Conservation (phyloP, 352 stramenopile genomes). For the Saprolegnia parasitica region DNA sequence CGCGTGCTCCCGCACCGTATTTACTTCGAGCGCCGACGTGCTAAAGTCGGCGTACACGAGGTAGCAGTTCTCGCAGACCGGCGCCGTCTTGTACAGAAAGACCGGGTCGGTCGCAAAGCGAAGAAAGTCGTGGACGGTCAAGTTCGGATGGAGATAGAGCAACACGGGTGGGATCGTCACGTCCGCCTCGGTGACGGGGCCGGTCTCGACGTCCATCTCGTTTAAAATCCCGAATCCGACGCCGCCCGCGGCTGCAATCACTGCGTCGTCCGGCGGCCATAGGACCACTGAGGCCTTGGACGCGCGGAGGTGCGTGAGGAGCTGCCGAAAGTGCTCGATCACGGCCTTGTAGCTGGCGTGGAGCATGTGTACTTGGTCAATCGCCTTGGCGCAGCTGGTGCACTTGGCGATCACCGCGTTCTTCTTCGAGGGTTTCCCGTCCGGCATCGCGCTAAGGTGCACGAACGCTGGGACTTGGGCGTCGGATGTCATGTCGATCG, state of each 20-base stretch:
- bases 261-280: slow-evolving; percentile 85
- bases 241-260: slow-evolving; percentile 86
- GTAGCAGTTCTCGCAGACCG: slow-evolving; percentile 91
- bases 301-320: slow-evolving; percentile 55
- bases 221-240: slow-evolving; percentile 90
- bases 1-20: slow-evolving; percentile 53
- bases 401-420: slow-evolving; percentile 49
- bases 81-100: slow-evolving; percentile 91
- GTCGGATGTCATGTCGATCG: slow-evolving; percentile 62
- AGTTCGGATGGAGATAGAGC: slow-evolving; percentile 82
- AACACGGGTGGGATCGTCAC: slow-evolving; percentile 90
- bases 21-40: slow-evolving; percentile 64
- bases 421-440: slow-evolving; percentile 27
- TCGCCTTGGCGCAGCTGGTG: slow-evolving; percentile 73
- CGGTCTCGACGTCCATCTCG: slow-evolving; percentile 35
- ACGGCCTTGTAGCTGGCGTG: slow-evolving; percentile 91
- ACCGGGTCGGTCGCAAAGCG: slow-evolving; percentile 89
- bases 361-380: slow-evolving; percentile 70
- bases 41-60: slow-evolving; percentile 90
- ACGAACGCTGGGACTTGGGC: slow-evolving; percentile 60
- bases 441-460: slow-evolving; percentile 32
- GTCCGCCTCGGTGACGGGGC: slow-evolving; percentile 45
- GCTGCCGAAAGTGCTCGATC: slow-evolving; percentile 90
- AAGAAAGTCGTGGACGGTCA: slow-evolving; percentile 78
- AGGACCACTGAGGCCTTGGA: slow-evolving; percentile 50